These are phyloP conservation scores for Rhytidiadelphus loreus DNA, from an alignment of 225 moss, liverwort and hornwort species.

Conservation along the genomic window DNA sequence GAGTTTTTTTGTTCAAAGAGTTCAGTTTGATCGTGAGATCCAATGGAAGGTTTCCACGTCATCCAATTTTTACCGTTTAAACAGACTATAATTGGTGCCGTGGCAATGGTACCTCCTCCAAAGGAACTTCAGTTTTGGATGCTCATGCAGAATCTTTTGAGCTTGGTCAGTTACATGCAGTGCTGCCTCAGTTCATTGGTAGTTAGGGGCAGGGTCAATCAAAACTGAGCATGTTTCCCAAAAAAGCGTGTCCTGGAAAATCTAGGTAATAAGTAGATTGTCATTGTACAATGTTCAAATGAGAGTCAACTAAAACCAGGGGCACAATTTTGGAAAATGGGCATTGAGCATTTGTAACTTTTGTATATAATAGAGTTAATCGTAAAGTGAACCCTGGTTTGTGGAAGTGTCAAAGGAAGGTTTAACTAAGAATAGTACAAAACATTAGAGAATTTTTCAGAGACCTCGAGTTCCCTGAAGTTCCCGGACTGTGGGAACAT, in stretches of 20 bases:
- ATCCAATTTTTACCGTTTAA: no score
- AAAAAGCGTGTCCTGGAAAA: background rate
- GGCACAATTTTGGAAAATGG: background rate
- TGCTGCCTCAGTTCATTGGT: background rate
- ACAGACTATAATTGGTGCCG: background rate
- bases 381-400: no score
- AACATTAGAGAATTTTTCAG: no score
- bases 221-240: background rate
- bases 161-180: background rate
- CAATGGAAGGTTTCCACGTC: background rate
- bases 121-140: background rate
- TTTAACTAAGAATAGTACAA: no score
- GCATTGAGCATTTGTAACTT: background rate
- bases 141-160: background rate
- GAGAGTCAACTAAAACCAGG: no score
- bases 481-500: no score
- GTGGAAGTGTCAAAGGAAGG: no score
- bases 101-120: background rate
- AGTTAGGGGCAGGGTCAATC: background rate
- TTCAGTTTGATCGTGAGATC: no score
- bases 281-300: background rate
- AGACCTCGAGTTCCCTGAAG: no score
- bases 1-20: no score
- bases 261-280: background rate
- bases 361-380: background rate